phyloP scores from a whole-genome alignment of 768 basidiomycete genomes.

The Podaxis carcinomalis region DNA sequence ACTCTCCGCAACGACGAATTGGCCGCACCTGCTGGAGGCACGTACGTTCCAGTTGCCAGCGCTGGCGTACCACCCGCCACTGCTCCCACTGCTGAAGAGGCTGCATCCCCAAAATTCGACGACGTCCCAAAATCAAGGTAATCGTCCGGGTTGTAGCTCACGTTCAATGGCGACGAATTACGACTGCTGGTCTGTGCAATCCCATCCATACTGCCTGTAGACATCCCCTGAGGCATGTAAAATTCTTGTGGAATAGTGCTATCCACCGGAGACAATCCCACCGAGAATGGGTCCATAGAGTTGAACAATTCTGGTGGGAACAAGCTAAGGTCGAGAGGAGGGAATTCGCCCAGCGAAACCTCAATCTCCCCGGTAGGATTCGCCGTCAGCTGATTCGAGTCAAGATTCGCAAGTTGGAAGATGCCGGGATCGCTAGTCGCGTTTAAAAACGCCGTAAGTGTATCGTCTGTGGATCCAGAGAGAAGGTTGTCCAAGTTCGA shows the following conservation, averaged over 20 bases:
- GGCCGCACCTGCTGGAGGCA: conserved; percentile 52
- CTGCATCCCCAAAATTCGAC: background rate
- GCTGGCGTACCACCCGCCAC: conserved; percentile 10
- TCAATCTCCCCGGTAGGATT: conserved; percentile 35
- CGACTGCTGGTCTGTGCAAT: background rate
- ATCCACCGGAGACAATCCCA: background rate
- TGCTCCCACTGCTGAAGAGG: background rate
- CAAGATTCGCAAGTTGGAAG: conserved; percentile 31
- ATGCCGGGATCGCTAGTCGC: conserved; percentile 27
- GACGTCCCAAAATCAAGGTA: conserved; percentile 33
- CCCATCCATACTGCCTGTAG: background rate
- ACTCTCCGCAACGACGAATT: conserved; percentile 49
- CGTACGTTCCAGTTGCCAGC: conserved; percentile 27
- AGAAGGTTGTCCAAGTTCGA: conserved; percentile 11
- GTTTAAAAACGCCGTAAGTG: conserved; percentile 26
- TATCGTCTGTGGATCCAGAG: conserved; percentile 15
- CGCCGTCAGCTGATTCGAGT: conserved; percentile 23
- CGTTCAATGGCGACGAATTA: background rate
- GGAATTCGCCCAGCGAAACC: conserved; percentile 25
- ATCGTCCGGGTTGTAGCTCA: conserved; percentile 25
- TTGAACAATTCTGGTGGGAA: conserved; percentile 6
- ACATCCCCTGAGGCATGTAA: background rate
- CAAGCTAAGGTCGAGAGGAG: conserved; percentile 8
- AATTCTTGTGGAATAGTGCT: background rate
- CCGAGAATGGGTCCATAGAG: background rate